Evolutionary conservation across 768 basidiomycete species (phyloP).

Genomic region (Russula compacta): DNA sequence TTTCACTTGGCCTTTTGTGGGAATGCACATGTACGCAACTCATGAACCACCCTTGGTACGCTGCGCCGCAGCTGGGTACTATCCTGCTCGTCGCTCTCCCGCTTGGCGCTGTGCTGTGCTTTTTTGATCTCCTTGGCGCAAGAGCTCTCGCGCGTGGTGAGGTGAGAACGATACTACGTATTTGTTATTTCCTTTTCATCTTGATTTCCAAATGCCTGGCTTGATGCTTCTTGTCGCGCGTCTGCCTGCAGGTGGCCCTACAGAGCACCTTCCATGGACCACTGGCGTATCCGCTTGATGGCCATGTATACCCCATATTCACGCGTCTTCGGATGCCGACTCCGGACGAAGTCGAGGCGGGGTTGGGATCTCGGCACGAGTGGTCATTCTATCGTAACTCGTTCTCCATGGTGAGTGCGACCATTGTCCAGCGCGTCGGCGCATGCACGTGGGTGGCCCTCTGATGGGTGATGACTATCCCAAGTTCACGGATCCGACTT

Average conservation of each 20-base stretch:
- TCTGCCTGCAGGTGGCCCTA: constrained; percentile 41
- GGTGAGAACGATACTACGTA: constrained; percentile 29
- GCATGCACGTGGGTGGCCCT: neutral
- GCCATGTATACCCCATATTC: constrained; percentile 68
- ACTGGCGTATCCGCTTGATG: constrained; percentile 50
- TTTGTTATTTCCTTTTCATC: neutral
- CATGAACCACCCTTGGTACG: neutral
- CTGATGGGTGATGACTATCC: neutral
- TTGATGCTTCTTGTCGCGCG: neutral
- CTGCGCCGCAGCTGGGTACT: constrained; percentile 52
- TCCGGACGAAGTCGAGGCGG: constrained; percentile 41
- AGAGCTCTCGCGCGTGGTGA: constrained; percentile 63
- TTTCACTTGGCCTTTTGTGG: constrained; percentile 15
- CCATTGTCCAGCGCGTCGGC: constrained; percentile 3
- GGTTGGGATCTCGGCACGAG: constrained; percentile 35
- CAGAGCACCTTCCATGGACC: constrained; percentile 66
- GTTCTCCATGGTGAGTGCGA: constrained; percentile 60
- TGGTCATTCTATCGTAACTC: constrained; percentile 73
- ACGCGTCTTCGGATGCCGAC: constrained; percentile 48
- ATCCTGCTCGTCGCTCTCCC: constrained; percentile 73
- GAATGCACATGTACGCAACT: neutral
- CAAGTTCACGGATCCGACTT: constrained; percentile 78
- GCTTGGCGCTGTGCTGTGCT: constrained; percentile 67
- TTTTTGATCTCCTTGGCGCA: constrained; percentile 68
- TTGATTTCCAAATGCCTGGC: neutral